phyloP scores from a whole-genome alignment of 441 rosid species.

The Codiaeum variegatum region DNA sequence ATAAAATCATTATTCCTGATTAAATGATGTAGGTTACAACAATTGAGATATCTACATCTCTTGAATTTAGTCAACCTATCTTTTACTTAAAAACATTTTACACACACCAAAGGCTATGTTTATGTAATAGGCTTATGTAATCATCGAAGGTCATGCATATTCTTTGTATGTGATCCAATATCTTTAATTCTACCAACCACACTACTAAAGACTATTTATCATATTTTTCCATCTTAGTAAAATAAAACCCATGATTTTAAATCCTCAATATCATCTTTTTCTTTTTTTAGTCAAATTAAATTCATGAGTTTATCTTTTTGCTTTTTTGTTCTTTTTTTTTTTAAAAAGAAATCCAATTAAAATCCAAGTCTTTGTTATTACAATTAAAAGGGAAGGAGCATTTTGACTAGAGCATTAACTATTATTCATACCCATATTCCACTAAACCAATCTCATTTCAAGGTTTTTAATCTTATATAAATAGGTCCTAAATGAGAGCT shows the following conservation, averaged over 20 bases:
- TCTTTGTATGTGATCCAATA: neutral
- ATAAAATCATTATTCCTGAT: no score
- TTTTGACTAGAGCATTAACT: slow-evolving; percentile 7
- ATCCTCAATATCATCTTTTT: no score
- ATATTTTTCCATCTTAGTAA: no score
- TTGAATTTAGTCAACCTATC: no score
- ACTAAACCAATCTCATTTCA: neutral
- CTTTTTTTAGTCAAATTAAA: no score
- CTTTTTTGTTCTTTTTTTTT: no score
- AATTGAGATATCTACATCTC: no score
- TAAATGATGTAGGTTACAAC: no score
- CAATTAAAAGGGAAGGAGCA: slow-evolving; percentile 2
- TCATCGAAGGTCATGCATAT: slow-evolving; percentile 6
- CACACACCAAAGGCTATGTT: neutral
- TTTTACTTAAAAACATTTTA: no score
- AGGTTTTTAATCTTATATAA: neutral
- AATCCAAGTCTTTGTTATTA: neutral
- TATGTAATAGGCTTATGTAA: neutral
- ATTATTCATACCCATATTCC: neutral
- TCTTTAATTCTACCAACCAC: neutral
- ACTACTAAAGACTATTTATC: neutral
- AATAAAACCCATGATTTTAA: no score
- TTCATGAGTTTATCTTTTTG: no score
- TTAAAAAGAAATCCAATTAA: neutral
- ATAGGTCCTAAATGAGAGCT: neutral